Evolutionary conservation across 164 flowering plant genomes (phyloP), one percentile per base, ranked within the genome.

Genomic region (Chimonanthus salicifolius): DNA sequence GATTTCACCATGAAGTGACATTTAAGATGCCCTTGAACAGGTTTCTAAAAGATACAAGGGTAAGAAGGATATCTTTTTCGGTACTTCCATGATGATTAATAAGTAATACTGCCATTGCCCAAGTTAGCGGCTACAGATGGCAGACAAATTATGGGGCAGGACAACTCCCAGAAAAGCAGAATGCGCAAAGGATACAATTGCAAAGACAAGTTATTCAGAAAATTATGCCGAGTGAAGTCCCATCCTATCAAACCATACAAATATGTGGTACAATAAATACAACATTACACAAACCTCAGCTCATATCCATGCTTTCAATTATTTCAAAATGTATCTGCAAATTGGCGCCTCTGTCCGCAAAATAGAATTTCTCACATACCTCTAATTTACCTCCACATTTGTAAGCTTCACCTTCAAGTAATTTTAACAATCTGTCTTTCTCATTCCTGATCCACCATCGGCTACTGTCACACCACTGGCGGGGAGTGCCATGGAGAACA

Each of bases 241-340:
- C 21, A 20, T 20, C 21, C 21, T 20, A 20, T 20, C 21, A 20
- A 9, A 54, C 60, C 2, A 54, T 54, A 54, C 60, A 54, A 54
- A 54, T 13, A 54, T 54, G 15, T 54, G 8, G 60, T 54, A 8
- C 47, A 65, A 68, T 15, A 48, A 16, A 48, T 9, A 68, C 6
- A 47, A 11, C 47, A 13, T 9, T 47, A 62, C 4, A 47, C 64
- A 74, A 69, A 63, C 8, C 4, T 80, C 71, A 83, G 74, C 79
- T 83, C 67, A 91, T 80, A 77, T 90, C 88, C 80, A 94, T 58
- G n/a, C 66, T 62, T 44, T 90, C 92, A 75, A 94, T 94, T 64
- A 94, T 87, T 77, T 90, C 91, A 74, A 91, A 92, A 82, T 94
- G 99, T 97, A 94, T 94, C 81, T 89, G 92, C 81, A 92, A 64